Evolutionary conservation across 768 basidiomycete species (phyloP).

Genomic region (Chalciporus piperatus): DNA sequence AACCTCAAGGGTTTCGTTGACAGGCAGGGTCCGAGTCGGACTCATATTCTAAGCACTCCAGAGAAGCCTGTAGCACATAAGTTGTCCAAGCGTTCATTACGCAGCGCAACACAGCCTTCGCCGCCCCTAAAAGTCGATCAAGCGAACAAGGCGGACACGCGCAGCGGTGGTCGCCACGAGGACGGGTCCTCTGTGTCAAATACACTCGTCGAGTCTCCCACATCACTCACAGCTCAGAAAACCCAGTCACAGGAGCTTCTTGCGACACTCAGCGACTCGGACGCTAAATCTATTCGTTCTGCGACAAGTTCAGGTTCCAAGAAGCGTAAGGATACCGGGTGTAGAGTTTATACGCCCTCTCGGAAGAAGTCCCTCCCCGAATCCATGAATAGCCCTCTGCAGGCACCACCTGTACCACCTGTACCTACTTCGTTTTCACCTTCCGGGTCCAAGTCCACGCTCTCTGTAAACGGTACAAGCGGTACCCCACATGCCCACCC

Average conservation of each 20-base stretch:
- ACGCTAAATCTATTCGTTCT: conserved; percentile 27
- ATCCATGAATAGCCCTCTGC: conserved; percentile 60
- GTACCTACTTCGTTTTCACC: conserved; percentile 11
- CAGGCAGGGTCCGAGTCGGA: conserved; percentile 10
- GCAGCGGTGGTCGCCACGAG: conserved; percentile 18
- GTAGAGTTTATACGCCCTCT: conserved; percentile 7
- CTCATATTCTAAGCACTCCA: conserved; percentile 2
- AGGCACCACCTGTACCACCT: conserved; percentile 38
- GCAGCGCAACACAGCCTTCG: conserved; percentile 27
- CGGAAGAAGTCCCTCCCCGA: conserved; percentile 34
- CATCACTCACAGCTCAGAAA: conserved; percentile 7
- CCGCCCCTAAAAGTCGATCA: conserved; percentile 27
- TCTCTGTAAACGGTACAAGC: conserved; percentile 16
- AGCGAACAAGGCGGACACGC: conserved; percentile 4
- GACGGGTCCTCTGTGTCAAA: conserved; percentile 6
- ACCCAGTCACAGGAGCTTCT: conserved; percentile 19
- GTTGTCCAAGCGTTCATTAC: conserved; percentile 26
- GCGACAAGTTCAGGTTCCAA: conserved; percentile 26
- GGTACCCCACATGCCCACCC: conserved; percentile 7
- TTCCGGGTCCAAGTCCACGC: conserved; percentile 16
- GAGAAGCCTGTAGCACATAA: conserved; percentile 9
- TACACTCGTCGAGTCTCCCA: conserved; percentile 24
- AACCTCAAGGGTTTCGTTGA: conserved; percentile 29
- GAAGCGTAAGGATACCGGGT: conserved; percentile 14
- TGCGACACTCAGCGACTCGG: conserved; percentile 17